Evolutionary conservation across 2,329 filamentous ascomycete genomes (phyloP).

Genomic region (Didymellaceae sp.): DNA sequence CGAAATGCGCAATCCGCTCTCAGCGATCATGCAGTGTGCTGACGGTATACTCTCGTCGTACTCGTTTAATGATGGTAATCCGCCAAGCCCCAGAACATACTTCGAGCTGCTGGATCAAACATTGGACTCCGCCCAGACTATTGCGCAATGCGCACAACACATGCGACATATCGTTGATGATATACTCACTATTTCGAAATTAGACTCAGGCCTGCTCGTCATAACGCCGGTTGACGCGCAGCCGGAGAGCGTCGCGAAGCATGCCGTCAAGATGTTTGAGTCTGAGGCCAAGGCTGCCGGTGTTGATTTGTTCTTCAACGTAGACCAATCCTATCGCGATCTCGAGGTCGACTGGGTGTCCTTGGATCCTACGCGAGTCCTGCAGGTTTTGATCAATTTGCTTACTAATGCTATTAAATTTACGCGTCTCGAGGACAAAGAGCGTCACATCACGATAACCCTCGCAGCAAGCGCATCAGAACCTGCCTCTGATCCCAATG

Average conservation of each 20-base stretch:
- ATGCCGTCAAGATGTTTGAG: constrained; percentile 49
- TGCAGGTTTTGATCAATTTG: constrained; percentile 49
- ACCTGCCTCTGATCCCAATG: constrained; percentile 41
- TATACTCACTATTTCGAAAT: constrained; percentile 54
- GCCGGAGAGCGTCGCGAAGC: constrained; percentile 39
- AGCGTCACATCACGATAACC: constrained; percentile 46
- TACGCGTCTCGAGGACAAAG: constrained; percentile 42
- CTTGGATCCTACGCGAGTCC: constrained; percentile 50
- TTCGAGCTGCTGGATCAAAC: constrained; percentile 31
- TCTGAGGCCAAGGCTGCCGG: constrained; percentile 41
- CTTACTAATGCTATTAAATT: constrained; percentile 56
- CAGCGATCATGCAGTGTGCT: constrained; percentile 53
- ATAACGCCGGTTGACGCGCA: constrained; percentile 51
- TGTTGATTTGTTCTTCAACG: constrained; percentile 32
- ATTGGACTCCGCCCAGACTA: constrained; percentile 50
- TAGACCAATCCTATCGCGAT: constrained; percentile 49
- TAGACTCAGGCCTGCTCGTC: constrained; percentile 52
- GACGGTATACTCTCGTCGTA: constrained; percentile 46
- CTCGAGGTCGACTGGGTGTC: constrained; percentile 48
- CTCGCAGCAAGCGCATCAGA: constrained; percentile 41
- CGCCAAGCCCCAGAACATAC: constrained; percentile 16
- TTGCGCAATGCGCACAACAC: constrained; percentile 53
- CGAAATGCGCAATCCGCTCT: constrained; percentile 54
- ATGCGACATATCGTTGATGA: constrained; percentile 58
- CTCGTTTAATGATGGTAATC: constrained; percentile 18